Evolutionary conservation across 1,284 basidiomycete species (phyloP), one percentile per base, ranked within the genome.

Genomic region (Cutaneotrichosporon sp.): DNA sequence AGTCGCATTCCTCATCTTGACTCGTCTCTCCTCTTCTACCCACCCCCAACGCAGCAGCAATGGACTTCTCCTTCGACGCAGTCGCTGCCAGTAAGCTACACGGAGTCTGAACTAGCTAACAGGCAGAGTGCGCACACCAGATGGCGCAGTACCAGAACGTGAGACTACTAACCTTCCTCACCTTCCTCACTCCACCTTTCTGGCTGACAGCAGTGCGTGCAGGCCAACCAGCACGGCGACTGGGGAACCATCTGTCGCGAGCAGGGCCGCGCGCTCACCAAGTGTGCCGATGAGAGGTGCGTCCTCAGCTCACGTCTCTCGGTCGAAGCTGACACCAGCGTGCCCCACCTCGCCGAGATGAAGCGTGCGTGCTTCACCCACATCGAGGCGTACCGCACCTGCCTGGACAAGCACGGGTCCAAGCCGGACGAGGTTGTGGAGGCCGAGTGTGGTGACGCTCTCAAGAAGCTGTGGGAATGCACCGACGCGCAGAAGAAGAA

Each of bases 21-120:
- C n/a, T n/a, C n/a, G 9, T n/a, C 20, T 52, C 4, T 16, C 34
- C 20, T 53, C 33, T 53, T 14, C 31, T 4, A 43, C 49, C 25
- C 34, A 8, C 29, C n/a, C n/a, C 2, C 9, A 9, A 34, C 11
- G 13, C 50, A 22, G 31, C 33, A 22, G 70, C 22, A 31, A 79
- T 79, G 77, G 77, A 79, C 62, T 65, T 77, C n/a, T 78, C 76
- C 6, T 79, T 75, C 36, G 72, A 79, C 62, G 55, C 72, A 24
- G 77, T 79, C n/a, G 77, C 77, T 1, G 70, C 75, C 36, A 77
- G 77, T 79, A 61, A 69, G 77, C 55, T 1, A n/a, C n/a, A n/a
- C n/a, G n/a, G 25, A 4, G 7, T 14, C 10, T 42, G 18, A n/a
- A 24, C 16, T n/a, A 27, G 49, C 60, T 64, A 49, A 62, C 51